A percentile compares a stretch with the other conserved stretches of the same genome.
phyloP scores from a whole-genome alignment of 306 rosid species.

The Rosa chinensis region DNA sequence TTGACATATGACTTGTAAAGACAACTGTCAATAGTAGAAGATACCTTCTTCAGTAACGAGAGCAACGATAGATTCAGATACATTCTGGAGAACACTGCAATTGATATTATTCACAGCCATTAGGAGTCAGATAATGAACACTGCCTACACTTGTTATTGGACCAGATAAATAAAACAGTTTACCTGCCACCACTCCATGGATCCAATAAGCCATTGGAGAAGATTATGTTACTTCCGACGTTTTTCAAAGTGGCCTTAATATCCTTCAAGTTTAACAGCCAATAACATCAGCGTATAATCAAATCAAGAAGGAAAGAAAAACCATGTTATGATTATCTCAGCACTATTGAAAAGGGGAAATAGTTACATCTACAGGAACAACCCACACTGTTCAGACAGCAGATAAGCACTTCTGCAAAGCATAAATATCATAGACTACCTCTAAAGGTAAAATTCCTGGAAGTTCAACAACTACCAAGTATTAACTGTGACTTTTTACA shows the following conservation, averaged over 20 bases:
- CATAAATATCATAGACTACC: neutral
- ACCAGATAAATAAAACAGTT: conserved; percentile 17
- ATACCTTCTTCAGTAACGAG: conserved; percentile 76
- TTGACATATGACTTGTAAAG: neutral
- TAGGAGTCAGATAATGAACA: neutral
- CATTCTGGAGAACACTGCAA: conserved; percentile 69
- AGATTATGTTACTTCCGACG: conserved; percentile 80
- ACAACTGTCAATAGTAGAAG: conserved; percentile 18
- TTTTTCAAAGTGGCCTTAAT: conserved; percentile 47
- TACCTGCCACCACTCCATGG: conserved; percentile 97
- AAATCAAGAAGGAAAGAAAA: conserved; percentile 12
- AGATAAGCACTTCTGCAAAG: neutral
- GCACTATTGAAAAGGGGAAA: neutral
- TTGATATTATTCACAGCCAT: conserved; percentile 23
- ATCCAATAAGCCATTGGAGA: conserved; percentile 84
- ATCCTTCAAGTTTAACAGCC: conserved; percentile 42
- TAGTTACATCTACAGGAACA: neutral
- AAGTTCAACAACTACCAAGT: neutral
- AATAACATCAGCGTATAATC: conserved; percentile 13
- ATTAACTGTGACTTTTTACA: neutral
- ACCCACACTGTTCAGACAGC: neutral
- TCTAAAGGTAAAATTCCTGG: neutral
- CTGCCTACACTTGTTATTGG: conserved; percentile 11
- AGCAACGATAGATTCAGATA: conserved; percentile 71
- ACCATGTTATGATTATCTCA: neutral